These are phyloP conservation scores for Eucalyptus pauciflora DNA, from an alignment of 345 rosid species.

Conservation along the genomic window DNA sequence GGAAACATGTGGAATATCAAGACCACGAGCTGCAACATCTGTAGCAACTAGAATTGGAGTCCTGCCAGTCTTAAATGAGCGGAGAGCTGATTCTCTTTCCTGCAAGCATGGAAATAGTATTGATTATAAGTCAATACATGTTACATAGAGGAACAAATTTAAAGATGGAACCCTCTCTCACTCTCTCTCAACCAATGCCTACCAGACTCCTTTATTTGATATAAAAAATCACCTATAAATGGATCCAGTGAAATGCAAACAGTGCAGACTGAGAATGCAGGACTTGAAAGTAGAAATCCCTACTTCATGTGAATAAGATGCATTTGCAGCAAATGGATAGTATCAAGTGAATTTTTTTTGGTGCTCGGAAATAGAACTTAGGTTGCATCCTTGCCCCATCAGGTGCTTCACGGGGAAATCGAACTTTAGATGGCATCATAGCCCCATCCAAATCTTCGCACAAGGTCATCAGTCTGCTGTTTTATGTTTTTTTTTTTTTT, in stretches of 20 bases:
- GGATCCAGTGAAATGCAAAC: neutral
- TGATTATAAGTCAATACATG: neutral
- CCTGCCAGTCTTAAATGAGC: constrained; percentile 77
- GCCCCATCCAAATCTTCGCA: neutral
- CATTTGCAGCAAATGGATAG: neutral
- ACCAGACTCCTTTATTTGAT: neutral
- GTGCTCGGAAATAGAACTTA: neutral
- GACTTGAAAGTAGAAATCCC: neutral
- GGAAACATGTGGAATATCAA: constrained; percentile 90
- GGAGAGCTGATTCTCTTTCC: constrained; percentile 91
- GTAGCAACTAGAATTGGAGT: constrained; percentile 96
- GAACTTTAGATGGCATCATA: neutral
- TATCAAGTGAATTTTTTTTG: neutral
- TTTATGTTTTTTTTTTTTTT: too few relatives aligned
- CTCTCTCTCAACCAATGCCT: neutral
- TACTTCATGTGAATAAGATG: neutral
- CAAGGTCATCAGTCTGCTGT: neutral
- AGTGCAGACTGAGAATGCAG: neutral
- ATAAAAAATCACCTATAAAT: neutral
- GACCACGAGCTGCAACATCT: constrained; percentile 94
- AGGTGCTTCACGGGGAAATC: neutral
- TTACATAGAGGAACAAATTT: neutral
- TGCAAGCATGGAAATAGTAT: constrained; percentile 8
- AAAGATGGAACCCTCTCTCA: neutral
- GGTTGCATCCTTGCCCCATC: neutral